These are phyloP conservation scores for Laguncularia racemosa DNA, from an alignment of 345 rosid species.

Conservation along the genomic window DNA sequence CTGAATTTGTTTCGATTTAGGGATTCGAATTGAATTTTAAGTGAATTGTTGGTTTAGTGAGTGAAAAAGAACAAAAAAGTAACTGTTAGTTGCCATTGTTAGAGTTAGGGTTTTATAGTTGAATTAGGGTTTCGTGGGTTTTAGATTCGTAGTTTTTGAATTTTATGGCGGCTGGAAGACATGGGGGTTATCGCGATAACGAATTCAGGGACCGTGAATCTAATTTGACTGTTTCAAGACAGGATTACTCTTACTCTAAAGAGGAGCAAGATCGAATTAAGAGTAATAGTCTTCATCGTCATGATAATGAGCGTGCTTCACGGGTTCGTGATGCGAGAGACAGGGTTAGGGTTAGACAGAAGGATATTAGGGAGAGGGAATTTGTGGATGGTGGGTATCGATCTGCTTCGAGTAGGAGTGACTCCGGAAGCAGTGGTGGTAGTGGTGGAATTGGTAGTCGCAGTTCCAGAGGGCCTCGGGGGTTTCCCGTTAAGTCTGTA, in stretches of 20 bases:
- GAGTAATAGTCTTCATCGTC: conserved; percentile 19
- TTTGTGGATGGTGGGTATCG: conserved; percentile 40
- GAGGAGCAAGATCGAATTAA: conserved; percentile 36
- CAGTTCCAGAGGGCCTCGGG: conserved; percentile 29
- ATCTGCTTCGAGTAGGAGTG: conserved; percentile 52
- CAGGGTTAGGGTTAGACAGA: conserved; percentile 50
- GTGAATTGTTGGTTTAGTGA: background rate
- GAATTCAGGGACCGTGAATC: conserved; percentile 60
- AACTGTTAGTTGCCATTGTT: conserved; percentile 2
- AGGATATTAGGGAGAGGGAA: conserved; percentile 65
- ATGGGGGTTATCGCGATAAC: conserved; percentile 56
- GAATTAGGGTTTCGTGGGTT: background rate
- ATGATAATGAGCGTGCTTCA: conserved; percentile 24
- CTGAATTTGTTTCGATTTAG: conserved; percentile 8
- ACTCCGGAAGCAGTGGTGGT: conserved; percentile 45
- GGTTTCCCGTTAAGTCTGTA: conserved; percentile 29
- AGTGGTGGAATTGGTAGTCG: conserved; percentile 17
- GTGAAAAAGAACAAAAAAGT: conserved; percentile 3
- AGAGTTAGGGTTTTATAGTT: conserved; percentile 18
- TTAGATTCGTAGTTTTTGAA: background rate
- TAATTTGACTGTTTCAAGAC: conserved; percentile 38
- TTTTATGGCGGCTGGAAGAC: conserved; percentile 81
- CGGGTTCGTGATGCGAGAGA: conserved; percentile 31
- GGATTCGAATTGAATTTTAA: conserved; percentile 8
- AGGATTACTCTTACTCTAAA: conserved; percentile 34